Evolutionary conservation across 1,139 yeast genomes (phyloP).

Genomic region (Yamadazyma triangularis): DNA sequence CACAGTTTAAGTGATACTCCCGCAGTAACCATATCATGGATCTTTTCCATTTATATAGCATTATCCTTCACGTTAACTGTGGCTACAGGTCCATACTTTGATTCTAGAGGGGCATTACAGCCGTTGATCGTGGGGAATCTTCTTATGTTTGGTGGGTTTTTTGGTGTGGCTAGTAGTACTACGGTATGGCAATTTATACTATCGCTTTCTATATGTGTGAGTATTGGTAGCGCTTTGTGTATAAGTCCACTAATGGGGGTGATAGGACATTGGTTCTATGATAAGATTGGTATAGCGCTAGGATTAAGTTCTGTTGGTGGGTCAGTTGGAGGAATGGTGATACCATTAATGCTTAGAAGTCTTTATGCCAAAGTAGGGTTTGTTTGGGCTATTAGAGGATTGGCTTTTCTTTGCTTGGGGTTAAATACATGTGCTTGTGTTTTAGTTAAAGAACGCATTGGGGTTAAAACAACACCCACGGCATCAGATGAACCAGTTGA

Average conservation of each 20-base stretch:
- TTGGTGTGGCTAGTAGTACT: slow-evolving; percentile 48
- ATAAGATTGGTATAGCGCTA: slow-evolving; percentile 49
- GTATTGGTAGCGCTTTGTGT: slow-evolving; percentile 53
- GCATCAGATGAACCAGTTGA: slow-evolving; percentile 21
- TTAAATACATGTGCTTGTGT: slow-evolving; percentile 35
- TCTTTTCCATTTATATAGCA: slow-evolving; percentile 58
- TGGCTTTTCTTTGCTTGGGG: slow-evolving; percentile 45
- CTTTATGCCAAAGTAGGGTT: slow-evolving; percentile 52
- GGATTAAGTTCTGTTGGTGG: slow-evolving; percentile 63
- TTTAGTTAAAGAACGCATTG: slow-evolving; percentile 47
- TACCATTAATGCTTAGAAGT: slow-evolving; percentile 55
- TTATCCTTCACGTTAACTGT: slow-evolving; percentile 56
- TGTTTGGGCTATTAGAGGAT: slow-evolving; percentile 56
- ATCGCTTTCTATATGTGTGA: slow-evolving; percentile 44
- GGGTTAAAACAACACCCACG: slow-evolving; percentile 7
- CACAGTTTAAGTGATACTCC: slow-evolving; percentile 45
- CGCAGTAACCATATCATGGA: slow-evolving; percentile 57
- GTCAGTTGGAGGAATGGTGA: slow-evolving; percentile 56
- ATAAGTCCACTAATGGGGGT: slow-evolving; percentile 56
- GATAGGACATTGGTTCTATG: slow-evolving; percentile 56
- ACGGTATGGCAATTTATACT: slow-evolving; percentile 52
- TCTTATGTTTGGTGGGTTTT: slow-evolving; percentile 41
- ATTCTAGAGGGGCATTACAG: slow-evolving; percentile 42
- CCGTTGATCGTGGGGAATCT: slow-evolving; percentile 43
- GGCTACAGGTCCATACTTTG: slow-evolving; percentile 41